Evolutionary conservation across 257 asterid species (phyloP), one percentile per base, ranked within the genome.

Genomic region (Coffea eugenioides): DNA sequence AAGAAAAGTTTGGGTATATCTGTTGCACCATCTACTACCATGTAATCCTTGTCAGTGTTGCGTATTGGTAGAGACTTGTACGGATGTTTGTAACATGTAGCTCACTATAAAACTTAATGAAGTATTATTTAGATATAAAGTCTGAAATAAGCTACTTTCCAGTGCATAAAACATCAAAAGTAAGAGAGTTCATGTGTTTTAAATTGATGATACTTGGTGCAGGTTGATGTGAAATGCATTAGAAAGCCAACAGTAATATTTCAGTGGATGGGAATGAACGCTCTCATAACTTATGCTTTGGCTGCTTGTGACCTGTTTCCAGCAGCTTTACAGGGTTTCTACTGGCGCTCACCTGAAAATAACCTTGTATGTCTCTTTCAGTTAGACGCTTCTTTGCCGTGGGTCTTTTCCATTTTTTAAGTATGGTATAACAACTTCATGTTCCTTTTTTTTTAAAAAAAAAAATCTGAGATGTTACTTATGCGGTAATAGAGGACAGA

Each of bases 231-330:
- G 65, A 91, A 85, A 86, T 54, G 85, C 86, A 82, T 93, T 59
- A 85, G 86, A 70, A 92, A 86, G 86, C 96, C 98, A 27, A 85
- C 87, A 14, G 59, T 86, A 73, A 69, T 92, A 76, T 88, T 95
- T 83, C 94, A 95, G 84, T 95, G 98, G 98, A 93, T 92, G 97
- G 99, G 99, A 78, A 91, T 92, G 97, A 93, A 95, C 84, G 98
- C 98, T 25, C 89, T 95, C 57, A 82, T 93, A 49, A 82, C 93
- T 69, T 93, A 95, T 87, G 98, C 94, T 71, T 88, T 95, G 78
- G 97, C 97, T 83, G 99, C 98, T 73, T 90, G 97, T 68, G 94
- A 93, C 80, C 83, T 95, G 74, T 90, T 95, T 79, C 91, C 98
- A n/a, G 92, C 90, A 31, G 95, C 91, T 48, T 81, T 95, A 59